Base-by-base conservation (phyloP, 306 rosid species). In the Potentilla sterilis region DNA sequence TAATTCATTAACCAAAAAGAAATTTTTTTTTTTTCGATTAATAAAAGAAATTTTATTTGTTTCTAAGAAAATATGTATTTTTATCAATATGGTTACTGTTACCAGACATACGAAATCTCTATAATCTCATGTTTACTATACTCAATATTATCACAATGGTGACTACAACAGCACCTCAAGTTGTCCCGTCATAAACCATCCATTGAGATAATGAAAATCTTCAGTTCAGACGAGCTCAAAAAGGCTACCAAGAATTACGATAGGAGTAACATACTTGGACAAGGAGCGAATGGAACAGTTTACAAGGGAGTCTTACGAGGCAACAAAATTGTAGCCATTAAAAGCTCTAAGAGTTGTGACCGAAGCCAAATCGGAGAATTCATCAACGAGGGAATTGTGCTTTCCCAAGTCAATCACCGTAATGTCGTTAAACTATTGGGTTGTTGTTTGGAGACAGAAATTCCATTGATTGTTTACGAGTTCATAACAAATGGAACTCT, bases 391-490 rank as follows among this genome's bases (percentile, higher is more conserved):
- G 74, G 74, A 6, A 44, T 28, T 3, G 78, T 79, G 21, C 78
- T 79, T 47, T 64, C 78, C 2, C 78, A 79, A 35, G 24, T 79
- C 12, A 79, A 79, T 21, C 82, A 79, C 59, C 69, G 82, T 0
- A 79, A 79, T 66, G 82, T 73, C 75, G 82, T 79, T 12, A 73
- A 57, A 15, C 52, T 79, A 18, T 22, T 79, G 7, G 82, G 82
- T 19, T 79, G 82, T 34, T 79, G 82, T 34, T 73, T 79, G 75
- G 82, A 79, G 52, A 52, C 78, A 1, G 82, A 79, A 43, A 74
- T 79, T 34, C 82, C 82, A 0, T 21, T 73, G 7, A 34, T 79
- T 1, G 74, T 79, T 7, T 73, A 79, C 14, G 78, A 79, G 62
- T 79, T 66, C 24, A 67, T 79, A n/a, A 79, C 69, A 18, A 79